Base-by-base conservation (phyloP, 139 green algal species). In the Marvania coccoides region DNA sequence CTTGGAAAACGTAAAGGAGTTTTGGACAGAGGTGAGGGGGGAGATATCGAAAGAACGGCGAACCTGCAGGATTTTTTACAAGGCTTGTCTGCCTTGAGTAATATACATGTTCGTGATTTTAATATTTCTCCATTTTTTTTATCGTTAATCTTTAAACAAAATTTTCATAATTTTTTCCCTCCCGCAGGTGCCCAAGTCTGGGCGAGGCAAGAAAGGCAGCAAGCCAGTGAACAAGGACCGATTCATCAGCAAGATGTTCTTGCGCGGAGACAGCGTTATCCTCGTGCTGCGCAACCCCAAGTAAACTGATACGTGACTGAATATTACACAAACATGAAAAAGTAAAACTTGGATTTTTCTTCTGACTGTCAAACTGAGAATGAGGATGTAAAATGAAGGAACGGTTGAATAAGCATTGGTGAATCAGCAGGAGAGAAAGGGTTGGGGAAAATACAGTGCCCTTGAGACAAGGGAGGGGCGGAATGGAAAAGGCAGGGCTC, bases 1-100 rank as follows among this genome's bases (percentile, higher is more conserved):
- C 15, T 64, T 99, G 28, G 94, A 99, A 67, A 98, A 98, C 65
- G 94, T 99, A 10, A 97, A 95, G 58, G 94, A 99, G 78, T 96
- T 99, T 85, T 99, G 95, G 95, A 96, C 89, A 45, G 94, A 99
- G 85, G 89, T 93, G 77, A 15, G 67, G 15, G 7, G 24, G 24
- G 13, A 55, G 14, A 26, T 26, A 19, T 23, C 46, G 14, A 23
- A n/a, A n/a, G n/a, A n/a, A n/a, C n/a, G n/a, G n/a, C n/a, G n/a
- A 23, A 48, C 40, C 40, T 48, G 40, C 40, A 58, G 48, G 23
- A 58, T 58, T 58, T 26, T 30, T 64, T 19, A 1, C 14, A 64
- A n/a, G n/a, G n/a, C n/a, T n/a, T n/a, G n/a, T n/a, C n/a, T n/a
- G n/a, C n/a, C n/a, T n/a, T n/a, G n/a, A n/a, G n/a, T n/a, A n/a